A percentile compares a stretch with the other conserved stretches of the same genome.
phyloP scores from a whole-genome alignment of 2,329 filamentous ascomycete genomes.

The Alternaria ethzedia region DNA sequence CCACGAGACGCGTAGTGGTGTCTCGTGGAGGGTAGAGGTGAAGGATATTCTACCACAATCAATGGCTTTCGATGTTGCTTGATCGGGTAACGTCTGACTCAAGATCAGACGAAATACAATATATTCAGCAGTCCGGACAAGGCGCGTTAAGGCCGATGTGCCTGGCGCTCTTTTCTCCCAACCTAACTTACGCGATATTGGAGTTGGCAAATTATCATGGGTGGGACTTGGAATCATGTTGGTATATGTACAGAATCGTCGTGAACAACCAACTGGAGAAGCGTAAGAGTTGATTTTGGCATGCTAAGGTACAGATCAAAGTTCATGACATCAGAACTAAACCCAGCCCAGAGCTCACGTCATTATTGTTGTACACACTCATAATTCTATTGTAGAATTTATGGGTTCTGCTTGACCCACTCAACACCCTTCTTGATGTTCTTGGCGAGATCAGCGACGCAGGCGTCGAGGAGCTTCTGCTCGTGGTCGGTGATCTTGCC shows the following conservation, averaged over 20 bases:
- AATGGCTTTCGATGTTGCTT: not conserved
- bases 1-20: not conserved
- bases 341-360: conserved; percentile 31
- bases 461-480: conserved; percentile 86
- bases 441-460: conserved; percentile 82
- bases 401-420: conserved; percentile 66
- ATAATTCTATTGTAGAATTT: conserved; percentile 12
- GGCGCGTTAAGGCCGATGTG: not conserved
- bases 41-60: not conserved
- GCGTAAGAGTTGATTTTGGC: conserved; percentile 24
- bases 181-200: not conserved
- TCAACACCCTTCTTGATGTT: conserved; percentile 93
- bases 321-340: conserved; percentile 23
- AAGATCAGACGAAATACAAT: not conserved
- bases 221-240: not conserved
- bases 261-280: not conserved
- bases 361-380: conserved; percentile 40
- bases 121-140: not conserved
- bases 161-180: not conserved
- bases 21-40: not conserved
- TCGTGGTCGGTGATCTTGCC: conserved; percentile 85
- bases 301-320: conserved; percentile 28
- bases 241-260: no score
- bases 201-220: not conserved
- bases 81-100: not conserved